A percentile compares a stretch with the other conserved stretches of the same genome.
phyloP scores from a whole-genome alignment of 441 rosid species.

The Eruca vesicaria region DNA sequence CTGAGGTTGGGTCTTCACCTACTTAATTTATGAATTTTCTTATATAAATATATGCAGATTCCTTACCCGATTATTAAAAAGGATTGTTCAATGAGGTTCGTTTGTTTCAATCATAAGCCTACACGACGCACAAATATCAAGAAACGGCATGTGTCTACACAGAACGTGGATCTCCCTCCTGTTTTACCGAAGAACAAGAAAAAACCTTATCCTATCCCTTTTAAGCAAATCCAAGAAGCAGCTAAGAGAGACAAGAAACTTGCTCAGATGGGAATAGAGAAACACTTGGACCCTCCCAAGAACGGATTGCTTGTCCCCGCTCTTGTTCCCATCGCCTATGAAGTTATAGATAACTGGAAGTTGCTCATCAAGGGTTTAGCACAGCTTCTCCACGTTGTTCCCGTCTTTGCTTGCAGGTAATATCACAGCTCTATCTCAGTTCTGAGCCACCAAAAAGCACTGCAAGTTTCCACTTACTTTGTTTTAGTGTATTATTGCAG shows the following conservation, averaged over 20 bases:
- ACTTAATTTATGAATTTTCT: neutral
- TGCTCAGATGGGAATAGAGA: slow-evolving; percentile 79
- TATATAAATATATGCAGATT: slow-evolving; percentile 43
- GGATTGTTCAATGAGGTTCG: neutral
- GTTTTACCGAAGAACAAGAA: slow-evolving; percentile 74
- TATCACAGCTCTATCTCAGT: neutral
- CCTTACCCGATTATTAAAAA: slow-evolving; percentile 29
- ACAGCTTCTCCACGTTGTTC: slow-evolving; percentile 73
- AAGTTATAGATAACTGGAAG: slow-evolving; percentile 80
- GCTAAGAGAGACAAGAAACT: slow-evolving; percentile 70
- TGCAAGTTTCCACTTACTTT: slow-evolving; percentile 13
- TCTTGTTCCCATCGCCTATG: slow-evolving; percentile 76
- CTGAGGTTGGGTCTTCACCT: neutral
- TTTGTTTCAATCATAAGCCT: slow-evolving; percentile 33
- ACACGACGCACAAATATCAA: slow-evolving; percentile 18
- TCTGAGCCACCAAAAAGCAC: neutral
- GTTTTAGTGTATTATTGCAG: slow-evolving; percentile 38
- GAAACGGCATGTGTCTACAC: slow-evolving; percentile 44
- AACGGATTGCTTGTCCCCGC: slow-evolving; percentile 77
- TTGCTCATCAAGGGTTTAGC: slow-evolving; percentile 72
- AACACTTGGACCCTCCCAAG: slow-evolving; percentile 80
- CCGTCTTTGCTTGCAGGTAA: slow-evolving; percentile 81
- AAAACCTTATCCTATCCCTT: slow-evolving; percentile 80
- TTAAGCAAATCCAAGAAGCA: slow-evolving; percentile 60
- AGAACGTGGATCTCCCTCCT: slow-evolving; percentile 81